phyloP scores from a whole-genome alignment of 257 asterid genomes.

The Ocimum tenuiflorum region DNA sequence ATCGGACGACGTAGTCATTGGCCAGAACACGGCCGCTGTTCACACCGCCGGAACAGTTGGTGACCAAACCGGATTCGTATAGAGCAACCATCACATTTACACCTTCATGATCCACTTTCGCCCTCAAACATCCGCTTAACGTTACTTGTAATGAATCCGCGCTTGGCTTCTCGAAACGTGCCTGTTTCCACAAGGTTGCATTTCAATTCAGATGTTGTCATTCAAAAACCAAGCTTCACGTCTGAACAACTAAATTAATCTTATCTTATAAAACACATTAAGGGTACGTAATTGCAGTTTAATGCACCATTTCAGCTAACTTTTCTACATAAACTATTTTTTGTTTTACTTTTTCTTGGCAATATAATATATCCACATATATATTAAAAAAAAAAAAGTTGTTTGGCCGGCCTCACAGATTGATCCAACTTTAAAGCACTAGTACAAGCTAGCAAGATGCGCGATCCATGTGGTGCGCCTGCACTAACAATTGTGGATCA shows the following conservation, averaged over 20 bases:
- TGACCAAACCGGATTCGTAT: slow-evolving; percentile 57
- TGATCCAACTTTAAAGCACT: background rate
- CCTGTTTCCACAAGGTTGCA: too few species aligned
- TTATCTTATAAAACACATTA: too few species aligned
- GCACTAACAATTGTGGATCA: background rate
- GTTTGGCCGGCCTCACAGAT: too few species aligned
- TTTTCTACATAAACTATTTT: too few species aligned
- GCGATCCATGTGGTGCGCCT: background rate
- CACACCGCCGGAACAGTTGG: slow-evolving; percentile 52
- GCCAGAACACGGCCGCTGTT: slow-evolving; percentile 61
- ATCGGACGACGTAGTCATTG: slow-evolving; percentile 70
- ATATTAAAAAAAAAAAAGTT: too few species aligned
- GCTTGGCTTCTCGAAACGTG: slow-evolving; percentile 50
- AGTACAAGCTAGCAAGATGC: background rate
- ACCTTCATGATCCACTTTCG: slow-evolving; percentile 47
- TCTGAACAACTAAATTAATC: too few species aligned
- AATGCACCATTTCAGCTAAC: too few species aligned
- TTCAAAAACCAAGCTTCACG: too few species aligned
- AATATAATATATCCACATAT: too few species aligned
- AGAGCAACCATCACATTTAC: slow-evolving; percentile 60
- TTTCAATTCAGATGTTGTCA: too few species aligned
- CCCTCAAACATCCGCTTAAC: slow-evolving; percentile 50
- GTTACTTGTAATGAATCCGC: slow-evolving; percentile 52
- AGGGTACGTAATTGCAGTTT: too few species aligned
- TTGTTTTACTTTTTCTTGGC: too few species aligned